Evolutionary conservation across 176 grass and related monocot genomes (phyloP), one percentile per base, ranked within the genome.

Genomic region (Triticum monococcum): DNA sequence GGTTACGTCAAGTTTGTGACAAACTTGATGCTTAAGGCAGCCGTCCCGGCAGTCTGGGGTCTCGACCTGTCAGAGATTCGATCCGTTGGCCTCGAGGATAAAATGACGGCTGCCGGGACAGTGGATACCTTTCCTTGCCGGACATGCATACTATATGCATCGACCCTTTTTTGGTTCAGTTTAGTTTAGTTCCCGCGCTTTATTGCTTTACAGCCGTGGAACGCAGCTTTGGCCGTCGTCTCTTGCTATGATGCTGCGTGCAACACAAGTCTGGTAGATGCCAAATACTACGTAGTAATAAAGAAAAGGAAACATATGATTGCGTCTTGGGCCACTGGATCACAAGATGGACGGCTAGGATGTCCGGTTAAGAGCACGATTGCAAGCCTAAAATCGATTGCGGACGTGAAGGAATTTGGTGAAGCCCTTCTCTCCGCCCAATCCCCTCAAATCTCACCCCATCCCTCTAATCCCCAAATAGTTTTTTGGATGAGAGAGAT

Each of bases 21-120:
- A 88, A 85, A 80, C 89, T 89, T 94, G 84, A 91, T 84, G 86
- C 87, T 93, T 64, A 94, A 94, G 94, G 88, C 73, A 87, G 50
- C 28, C 11, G 31, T 70, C 59, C 80, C 38, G 38, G 12, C 38
- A 1, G 61, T 8, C 14, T 32, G 68, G 61, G 70, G 71, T 22
- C 10, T 48, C 36, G 28, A 26, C 54, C 26, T 36, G 31, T 43
- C 65, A 56, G 89, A 84, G 85, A 84, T 91, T 79, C 72, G 43
- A 52, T 31, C 81, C 77, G 25, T 18, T 79, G 26, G 20, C 69
- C 82, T 68, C 24, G 33, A 81, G 72, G 60, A 41, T 43, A 26
- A 74, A 71, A 76, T 77, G 79, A 38, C 59, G 78, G 85, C 78
- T 24, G 46, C 67, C 81, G 63, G 81, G 63, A 89, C 80, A 70